Base-by-base conservation (phyloP, 2,329 filamentous ascomycete genomes). In the Byssochlamys sp. region DNA sequence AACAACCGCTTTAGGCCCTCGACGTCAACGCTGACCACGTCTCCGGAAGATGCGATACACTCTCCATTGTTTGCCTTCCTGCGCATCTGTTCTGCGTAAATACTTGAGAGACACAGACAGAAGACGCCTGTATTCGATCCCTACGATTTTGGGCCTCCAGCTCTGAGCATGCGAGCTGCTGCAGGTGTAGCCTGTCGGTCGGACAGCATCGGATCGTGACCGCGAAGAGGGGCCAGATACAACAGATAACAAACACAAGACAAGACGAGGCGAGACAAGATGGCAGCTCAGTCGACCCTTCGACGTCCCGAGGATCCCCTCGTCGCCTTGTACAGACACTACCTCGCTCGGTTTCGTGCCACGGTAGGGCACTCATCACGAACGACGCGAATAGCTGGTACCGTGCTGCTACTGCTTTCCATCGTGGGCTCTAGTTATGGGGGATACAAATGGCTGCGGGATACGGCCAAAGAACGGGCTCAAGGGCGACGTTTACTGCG, bases 231-330 rank as follows among this genome's bases (percentile, higher is more conserved):
- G 49, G 24, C 24, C 24, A 10, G 49, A 26, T 9, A 28, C 4
- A 26, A 24, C 24, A 19, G 9, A 57, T 54, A 59, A 53, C 49
- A 27, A 29, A 31, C 6, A 19, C 19, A 19, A 19, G 19, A 19
- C 19, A 19, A 19, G 19, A 19, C 19, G 19, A 19, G 19, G 1
- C n/a, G 25, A 52, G 53, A 31, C 48, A 64, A 55, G 45, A 96
- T 96, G 92, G 89, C 90, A 61, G 87, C 81, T 62, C 91, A 95
- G 77, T 96, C 92, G 57, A 96, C 88, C 4, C 80, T 96, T 65
- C 84, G 85, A 63, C 78, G 80, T 65, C 61, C 84, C 64, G 82
- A 88, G 72, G 85, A 88, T 73, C 82, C 86, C 67, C 77, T 91
- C 67, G 79, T 84, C 33, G 78, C 79, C 50, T 83, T 90, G 57